Evolutionary conservation across 495 filamentous ascomycete species (phyloP), one percentile per base, ranked within the genome.

Genomic region (Aspergillus heteromorphus): DNA sequence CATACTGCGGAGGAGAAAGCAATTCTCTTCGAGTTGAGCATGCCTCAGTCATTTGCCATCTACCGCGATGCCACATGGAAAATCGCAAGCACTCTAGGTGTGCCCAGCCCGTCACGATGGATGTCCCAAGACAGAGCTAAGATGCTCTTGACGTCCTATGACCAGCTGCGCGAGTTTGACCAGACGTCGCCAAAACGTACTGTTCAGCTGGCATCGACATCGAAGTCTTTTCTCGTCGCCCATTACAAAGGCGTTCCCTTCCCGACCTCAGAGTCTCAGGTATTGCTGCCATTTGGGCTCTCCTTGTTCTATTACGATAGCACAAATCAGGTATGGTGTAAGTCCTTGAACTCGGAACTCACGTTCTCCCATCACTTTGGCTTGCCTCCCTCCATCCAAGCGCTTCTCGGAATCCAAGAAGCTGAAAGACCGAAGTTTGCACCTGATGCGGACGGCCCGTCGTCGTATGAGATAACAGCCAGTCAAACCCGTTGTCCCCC

Each of bases 1-100:
- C 30, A 34, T 2, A 13, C 9, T 7, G 2, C 14, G 7, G 50
- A 23, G 53, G 54, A 58, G 52, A 73, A 76, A 50, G 65, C 74
- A 0, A 66, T 72, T 0, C 68, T 86, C 0, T 84, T 87, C 29
- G 84, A 88, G 62, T 65, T 85, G 1, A 30, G 56, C 16, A 64
- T 74, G 6, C 82, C 83, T 4, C 8, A 9, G 0, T 47, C 47
- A 0, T 72, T 84, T 19, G 53, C 50, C n/a, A 45, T 66, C 9
- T 88, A 84, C 81, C 73, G 85, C 1, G 68, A 81, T 48, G 53
- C 61, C 7, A 81, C 78, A 0, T 66, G 69, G 6, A 60, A 60
- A 4, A 48, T 86, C n/a, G 53, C 79, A 8, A 59, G 62, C 4
- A 50, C 72, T 14, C 43, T 79, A 3, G 0, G 29, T 60, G 1